phyloP scores from a whole-genome alignment of 345 rosid species.

The Hibiscus tridactylites region DNA sequence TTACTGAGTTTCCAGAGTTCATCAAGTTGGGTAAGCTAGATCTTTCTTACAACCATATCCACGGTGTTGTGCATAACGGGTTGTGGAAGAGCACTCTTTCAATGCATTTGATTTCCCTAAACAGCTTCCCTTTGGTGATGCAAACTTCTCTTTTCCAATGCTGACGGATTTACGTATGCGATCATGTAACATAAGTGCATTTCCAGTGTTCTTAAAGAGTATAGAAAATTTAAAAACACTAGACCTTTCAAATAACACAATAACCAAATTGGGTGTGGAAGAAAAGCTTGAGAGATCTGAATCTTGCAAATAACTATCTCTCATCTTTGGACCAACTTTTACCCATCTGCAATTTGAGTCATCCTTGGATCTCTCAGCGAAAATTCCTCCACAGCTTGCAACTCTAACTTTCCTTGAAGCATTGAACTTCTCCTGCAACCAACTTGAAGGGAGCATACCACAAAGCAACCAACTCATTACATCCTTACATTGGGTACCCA shows the following conservation, averaged over 20 bases:
- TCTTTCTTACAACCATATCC: neutral
- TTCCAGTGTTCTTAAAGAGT: neutral
- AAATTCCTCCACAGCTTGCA: no score
- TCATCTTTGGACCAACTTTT: neutral
- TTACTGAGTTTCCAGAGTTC: neutral
- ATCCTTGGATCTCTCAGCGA: neutral
- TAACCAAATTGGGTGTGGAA: slow-evolving; percentile 1
- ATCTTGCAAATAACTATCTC: neutral
- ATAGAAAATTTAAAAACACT: neutral
- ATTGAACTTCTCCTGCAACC: no score
- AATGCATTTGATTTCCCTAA: no score
- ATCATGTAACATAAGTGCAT: neutral
- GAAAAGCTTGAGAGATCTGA: neutral
- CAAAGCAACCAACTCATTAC: no score
- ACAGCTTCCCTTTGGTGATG: no score
- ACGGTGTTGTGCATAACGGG: neutral
- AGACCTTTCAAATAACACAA: neutral
- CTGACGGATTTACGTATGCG: no score
- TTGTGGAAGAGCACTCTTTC: slow-evolving; percentile 1
- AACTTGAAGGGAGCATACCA: no score
- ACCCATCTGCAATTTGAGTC: neutral
- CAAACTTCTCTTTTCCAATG: no score
- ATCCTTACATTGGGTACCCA: no score
- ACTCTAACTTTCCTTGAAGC: no score
- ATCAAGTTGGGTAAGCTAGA: neutral